phyloP scores from a whole-genome alignment of 139 green algal genomes.

The Coelastrella sp. region DNA sequence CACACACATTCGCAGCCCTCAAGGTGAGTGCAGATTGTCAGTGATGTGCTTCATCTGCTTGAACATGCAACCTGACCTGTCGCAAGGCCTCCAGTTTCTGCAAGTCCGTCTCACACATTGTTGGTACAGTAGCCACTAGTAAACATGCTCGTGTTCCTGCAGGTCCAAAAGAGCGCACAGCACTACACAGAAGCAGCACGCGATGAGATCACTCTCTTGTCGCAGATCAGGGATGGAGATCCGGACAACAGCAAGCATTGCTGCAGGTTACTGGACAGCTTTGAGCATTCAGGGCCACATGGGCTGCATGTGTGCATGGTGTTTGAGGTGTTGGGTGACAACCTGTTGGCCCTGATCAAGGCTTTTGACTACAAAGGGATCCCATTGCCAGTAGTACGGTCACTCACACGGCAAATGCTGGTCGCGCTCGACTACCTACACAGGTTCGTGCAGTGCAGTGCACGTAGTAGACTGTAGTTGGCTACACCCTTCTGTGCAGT shows the following conservation, averaged over 20 bases:
- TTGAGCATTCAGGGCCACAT: conserved; percentile 94
- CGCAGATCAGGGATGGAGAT: conserved; percentile 83
- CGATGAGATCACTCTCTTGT: conserved; percentile 96
- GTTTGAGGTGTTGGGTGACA: conserved; percentile 90
- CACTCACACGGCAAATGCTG: conserved; percentile 89
- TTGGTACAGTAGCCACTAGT: too few species aligned
- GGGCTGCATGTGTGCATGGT: conserved; percentile 98
- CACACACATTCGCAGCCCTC: conserved; percentile 44
- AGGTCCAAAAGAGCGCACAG: conserved; percentile 96
- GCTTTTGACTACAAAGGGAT: conserved; percentile 90
- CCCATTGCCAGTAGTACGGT: conserved; percentile 87
- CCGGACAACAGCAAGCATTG: conserved; percentile 71
- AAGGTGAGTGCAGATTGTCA: conserved; percentile 29
- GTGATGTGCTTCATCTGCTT: not conserved
- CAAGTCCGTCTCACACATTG: too few species aligned
- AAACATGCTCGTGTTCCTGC: not conserved
- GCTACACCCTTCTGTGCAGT: too few species aligned
- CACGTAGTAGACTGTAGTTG: not conserved
- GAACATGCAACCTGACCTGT: too few species aligned
- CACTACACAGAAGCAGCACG: conserved; percentile 98
- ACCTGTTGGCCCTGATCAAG: conserved; percentile 82
- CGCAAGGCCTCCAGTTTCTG: too few species aligned
- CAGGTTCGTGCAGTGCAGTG: conserved; percentile 51
- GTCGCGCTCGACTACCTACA: conserved; percentile 96
- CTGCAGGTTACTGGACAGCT: conserved; percentile 89